phyloP scores from a whole-genome alignment of 2,329 filamentous ascomycete species.

The Cladosporium oxysporum region DNA sequence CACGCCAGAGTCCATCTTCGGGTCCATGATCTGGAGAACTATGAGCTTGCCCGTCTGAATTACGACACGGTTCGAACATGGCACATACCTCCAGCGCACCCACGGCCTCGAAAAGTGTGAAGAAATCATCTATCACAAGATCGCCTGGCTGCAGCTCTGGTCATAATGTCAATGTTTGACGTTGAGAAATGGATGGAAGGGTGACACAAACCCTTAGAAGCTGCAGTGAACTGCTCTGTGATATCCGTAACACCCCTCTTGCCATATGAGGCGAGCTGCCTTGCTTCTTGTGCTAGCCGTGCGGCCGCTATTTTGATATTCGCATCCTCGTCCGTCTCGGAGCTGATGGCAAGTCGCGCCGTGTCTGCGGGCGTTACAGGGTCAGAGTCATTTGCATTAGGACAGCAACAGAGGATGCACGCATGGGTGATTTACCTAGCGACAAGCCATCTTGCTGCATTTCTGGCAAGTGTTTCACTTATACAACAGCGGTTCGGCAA shows the following conservation, averaged over 20 bases:
- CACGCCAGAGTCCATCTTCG: conserved; percentile 97
- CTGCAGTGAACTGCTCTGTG: conserved; percentile 38
- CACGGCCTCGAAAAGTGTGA: conserved; percentile 93
- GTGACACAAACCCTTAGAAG: conserved; percentile 26
- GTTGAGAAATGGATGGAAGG: not conserved
- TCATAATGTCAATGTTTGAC: not conserved
- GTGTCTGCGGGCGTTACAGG: conserved; percentile 7
- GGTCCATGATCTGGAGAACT: conserved; percentile 84
- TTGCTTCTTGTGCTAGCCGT: conserved; percentile 30
- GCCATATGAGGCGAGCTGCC: conserved; percentile 17
- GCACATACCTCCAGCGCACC: conserved; percentile 69
- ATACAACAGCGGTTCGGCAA: not conserved
- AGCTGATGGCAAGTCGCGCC: conserved; percentile 19
- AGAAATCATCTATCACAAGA: conserved; percentile 89
- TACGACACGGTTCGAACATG: not conserved
- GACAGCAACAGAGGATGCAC: not conserved
- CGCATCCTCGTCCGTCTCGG: conserved; percentile 15
- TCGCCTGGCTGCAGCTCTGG: conserved; percentile 69
- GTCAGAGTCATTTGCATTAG: not conserved
- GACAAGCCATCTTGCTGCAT: conserved; percentile 20
- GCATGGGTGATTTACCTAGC: conserved; percentile 9
- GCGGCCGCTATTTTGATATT: conserved; percentile 23
- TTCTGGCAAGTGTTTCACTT: not conserved
- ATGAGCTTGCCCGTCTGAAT: not conserved
- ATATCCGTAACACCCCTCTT: conserved; percentile 33